A percentile compares a stretch with the other conserved stretches of the same genome.
Evolutionary conservation across 139 green algal species (phyloP).

Genomic region (Coelastrella sp.): DNA sequence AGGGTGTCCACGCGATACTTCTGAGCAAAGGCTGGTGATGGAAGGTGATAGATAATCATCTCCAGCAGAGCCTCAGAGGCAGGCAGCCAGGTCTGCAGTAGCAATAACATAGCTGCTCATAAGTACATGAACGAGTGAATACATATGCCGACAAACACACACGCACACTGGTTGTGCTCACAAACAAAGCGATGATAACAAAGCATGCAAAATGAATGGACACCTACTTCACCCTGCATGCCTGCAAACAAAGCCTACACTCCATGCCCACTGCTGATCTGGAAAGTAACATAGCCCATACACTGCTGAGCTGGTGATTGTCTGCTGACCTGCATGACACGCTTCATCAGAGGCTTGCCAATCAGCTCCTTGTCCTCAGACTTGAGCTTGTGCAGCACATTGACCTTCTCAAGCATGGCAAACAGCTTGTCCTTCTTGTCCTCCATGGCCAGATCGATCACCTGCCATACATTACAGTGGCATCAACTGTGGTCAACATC

Average conservation of each 20-base stretch:
- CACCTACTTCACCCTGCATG: no score
- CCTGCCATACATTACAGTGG: background rate
- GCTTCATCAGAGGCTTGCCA: conserved; percentile 96
- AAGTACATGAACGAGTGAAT: no score
- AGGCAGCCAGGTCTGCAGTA: conserved; percentile 94
- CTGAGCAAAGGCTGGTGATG: conserved; percentile 88
- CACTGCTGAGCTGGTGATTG: no score
- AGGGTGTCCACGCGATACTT: conserved; percentile 97
- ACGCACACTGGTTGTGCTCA: no score
- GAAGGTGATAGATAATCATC: conserved; percentile 98
- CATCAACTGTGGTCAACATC: background rate
- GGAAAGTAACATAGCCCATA: no score
- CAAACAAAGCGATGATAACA: no score
- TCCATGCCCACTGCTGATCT: no score
- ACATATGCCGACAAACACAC: no score
- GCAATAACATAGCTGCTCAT: background rate
- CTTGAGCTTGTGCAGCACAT: conserved; percentile 86
- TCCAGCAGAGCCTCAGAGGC: conserved; percentile 95
- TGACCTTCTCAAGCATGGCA: conserved; percentile 94
- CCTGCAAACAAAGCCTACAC: no score
- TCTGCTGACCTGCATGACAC: conserved; percentile 78
- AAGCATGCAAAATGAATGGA: no score
- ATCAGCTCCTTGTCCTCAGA: conserved; percentile 93
- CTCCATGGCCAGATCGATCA: conserved; percentile 97
- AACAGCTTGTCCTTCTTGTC: conserved; percentile 98